Conservation (phyloP, 495 filamentous ascomycete genomes). For the Aspergillus indologenus region DNA sequence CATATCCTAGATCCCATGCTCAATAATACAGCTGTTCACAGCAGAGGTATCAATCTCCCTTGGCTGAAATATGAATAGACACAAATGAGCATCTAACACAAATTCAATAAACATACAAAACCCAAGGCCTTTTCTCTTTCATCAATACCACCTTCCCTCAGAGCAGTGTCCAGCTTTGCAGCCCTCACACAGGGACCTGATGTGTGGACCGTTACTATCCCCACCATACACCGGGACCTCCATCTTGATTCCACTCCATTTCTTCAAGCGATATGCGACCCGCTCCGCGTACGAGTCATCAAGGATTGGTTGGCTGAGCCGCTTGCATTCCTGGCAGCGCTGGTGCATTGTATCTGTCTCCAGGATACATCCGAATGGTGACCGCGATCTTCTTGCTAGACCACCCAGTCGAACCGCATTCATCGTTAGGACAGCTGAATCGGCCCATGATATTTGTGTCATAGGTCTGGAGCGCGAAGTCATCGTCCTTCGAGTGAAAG, state of each 20-base stretch:
- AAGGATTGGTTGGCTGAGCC: conserved; percentile 30
- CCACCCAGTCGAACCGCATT: conserved; percentile 24
- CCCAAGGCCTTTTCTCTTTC: not conserved
- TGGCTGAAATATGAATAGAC: no score
- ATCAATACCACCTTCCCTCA: conserved; percentile 1
- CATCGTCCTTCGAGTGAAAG: conserved; percentile 1
- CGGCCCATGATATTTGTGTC: conserved; percentile 30
- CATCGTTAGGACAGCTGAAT: conserved; percentile 26
- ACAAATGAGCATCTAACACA: no score
- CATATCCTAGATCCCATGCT: no score
- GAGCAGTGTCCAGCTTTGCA: conserved; percentile 47
- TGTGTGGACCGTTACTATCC: conserved; percentile 37
- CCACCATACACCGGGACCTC: conserved; percentile 23
- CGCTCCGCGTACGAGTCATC: conserved; percentile 48
- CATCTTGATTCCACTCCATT: conserved; percentile 46
- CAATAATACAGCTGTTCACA: no score
- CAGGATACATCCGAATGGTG: conserved; percentile 42
- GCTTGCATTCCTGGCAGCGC: conserved; percentile 37
- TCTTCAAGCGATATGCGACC: conserved; percentile 48
- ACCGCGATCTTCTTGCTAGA: conserved; percentile 44
- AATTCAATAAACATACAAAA: no score
- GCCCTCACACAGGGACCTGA: conserved; percentile 44
- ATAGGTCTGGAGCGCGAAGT: not conserved
- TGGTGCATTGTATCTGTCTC: conserved; percentile 45
- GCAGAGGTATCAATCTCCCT: no score